Base-by-base conservation (phyloP, 176 grass and related monocot genomes). In the Rhipidocladum racemiflorum region DNA sequence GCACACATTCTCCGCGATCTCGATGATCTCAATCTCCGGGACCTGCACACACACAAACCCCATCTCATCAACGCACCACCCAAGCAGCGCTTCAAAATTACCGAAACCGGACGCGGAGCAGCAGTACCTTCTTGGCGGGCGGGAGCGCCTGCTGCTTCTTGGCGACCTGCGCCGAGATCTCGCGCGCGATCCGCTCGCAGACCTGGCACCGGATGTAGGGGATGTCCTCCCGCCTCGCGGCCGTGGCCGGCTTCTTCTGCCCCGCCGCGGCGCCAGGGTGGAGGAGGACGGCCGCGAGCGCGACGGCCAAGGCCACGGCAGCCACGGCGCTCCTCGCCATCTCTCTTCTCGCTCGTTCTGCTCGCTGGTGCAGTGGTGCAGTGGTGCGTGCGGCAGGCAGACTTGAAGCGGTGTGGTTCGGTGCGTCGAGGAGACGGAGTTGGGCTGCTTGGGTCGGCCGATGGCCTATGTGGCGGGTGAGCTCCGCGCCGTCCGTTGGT, bases 1-100 rank as follows among this genome's bases (percentile, higher is more conserved):
- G 65, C 95, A 97, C n/a, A 97, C 86, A 82, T 94, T 97, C 90
- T 97, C 95, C 23, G 90, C 88, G 88, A 94, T 94, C 74, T 97
- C 95, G 68, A 97, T 97, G 85, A 94, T 94, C 86, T 97, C 87
- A 79, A 94, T 90, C 84, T 97, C 95, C 42, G 92, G 89, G 48
- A 97, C 88, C 95, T 97, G 42, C 83, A n/a, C 73, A 34, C 65
- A 48, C 43, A 2, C 69, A 20, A 25, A 32, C 12, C 24, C 59
- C 35, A 43, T 44, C 25, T 14, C 54, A 57, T 70, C 83, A 82
- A 28, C 81, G 34, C 69, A 42, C 45, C 45, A 72, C 16, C 45
- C 6, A 2, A 44, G 6, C 15, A 10, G 17, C 60, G 24, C n/a
- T 28, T 9, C 28, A 25, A 60, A 57, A 34, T 4, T 6, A 35